Evolutionary conservation across 176 grass and related monocot species (phyloP).

Genomic region (Tillandsia leiboldiana): DNA sequence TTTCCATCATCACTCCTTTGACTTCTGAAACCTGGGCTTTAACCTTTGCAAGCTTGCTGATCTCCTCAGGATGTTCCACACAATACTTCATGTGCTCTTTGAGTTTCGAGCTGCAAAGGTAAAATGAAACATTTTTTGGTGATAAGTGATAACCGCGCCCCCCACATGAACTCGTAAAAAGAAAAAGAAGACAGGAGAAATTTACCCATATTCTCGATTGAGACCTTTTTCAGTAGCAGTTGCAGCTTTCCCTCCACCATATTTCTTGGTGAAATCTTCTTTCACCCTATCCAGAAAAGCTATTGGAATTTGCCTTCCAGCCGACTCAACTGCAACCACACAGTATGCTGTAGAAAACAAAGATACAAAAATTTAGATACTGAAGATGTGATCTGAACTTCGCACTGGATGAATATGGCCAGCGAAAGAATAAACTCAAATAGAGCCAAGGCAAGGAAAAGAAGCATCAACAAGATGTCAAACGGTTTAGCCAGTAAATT

Average conservation of each 20-base stretch:
- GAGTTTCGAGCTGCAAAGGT: constrained; percentile 55
- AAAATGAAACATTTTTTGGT: not conserved
- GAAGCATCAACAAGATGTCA: no score
- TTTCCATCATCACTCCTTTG: constrained; percentile 96
- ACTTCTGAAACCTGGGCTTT: constrained; percentile 94
- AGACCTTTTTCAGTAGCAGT: constrained; percentile 65
- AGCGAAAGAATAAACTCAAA: no score
- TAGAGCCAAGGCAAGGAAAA: no score
- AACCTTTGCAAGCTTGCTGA: constrained; percentile 80
- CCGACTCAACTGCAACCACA: constrained; percentile 66
- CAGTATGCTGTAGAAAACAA: constrained; percentile 48
- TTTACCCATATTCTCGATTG: constrained; percentile 80
- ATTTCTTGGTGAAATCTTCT: constrained; percentile 84
- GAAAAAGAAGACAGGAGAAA: not conserved
- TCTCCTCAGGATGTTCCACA: constrained; percentile 72
- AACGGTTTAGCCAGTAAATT: no score
- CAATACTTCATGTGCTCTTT: constrained; percentile 90
- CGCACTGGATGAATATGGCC: no score
- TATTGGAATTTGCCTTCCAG: constrained; percentile 59
- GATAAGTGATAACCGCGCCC: not conserved
- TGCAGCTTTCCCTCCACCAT: constrained; percentile 61
- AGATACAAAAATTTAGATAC: not conserved
- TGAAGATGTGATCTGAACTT: not conserved
- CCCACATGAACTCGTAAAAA: not conserved
- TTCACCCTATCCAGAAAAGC: constrained; percentile 85